Conservation (phyloP, 2,329 filamentous ascomycete genomes). For the Diplocarpon mali region DNA sequence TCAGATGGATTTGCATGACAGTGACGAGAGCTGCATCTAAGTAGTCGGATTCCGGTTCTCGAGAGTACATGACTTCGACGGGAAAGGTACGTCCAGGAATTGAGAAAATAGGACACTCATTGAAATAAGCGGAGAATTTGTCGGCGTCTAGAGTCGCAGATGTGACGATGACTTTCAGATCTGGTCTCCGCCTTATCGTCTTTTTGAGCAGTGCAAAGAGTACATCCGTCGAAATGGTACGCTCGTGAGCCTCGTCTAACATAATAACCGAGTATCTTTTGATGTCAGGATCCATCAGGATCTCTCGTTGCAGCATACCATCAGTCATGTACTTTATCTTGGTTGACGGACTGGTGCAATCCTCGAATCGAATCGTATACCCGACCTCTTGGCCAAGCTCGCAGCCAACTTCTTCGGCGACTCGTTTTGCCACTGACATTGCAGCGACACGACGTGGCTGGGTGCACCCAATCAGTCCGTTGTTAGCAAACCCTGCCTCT, state of each 20-base stretch:
- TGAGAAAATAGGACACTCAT: conserved; percentile 90
- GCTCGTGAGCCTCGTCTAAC: conserved; percentile 95
- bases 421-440: conserved; percentile 95
- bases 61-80: conserved; percentile 90
- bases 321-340: conserved; percentile 99
- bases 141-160: conserved; percentile 94
- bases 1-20: conserved; percentile 96
- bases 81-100: conserved; percentile 93
- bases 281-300: conserved; percentile 82
- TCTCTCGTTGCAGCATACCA: conserved; percentile 93
- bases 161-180: conserved; percentile 91
- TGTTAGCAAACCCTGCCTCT: conserved; percentile 78
- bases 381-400: conserved; percentile 85
- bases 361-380: conserved; percentile 96
- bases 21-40: conserved; percentile 89
- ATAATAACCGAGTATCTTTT: conserved; percentile 92
- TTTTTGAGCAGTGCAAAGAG: conserved; percentile 92
- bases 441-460: conserved; percentile 94
- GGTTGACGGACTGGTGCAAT: conserved; percentile 76
- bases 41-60: conserved; percentile 92
- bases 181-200: conserved; percentile 71
- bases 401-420: conserved; percentile 90
- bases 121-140: conserved; percentile 95
- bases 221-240: conserved; percentile 91
- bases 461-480: conserved; percentile 88